A percentile compares a stretch with the other conserved stretches of the same genome.
Evolutionary conservation across 192 early-diverging fungal genomes (phyloP).

Genomic region (Backusella macrospora): DNA sequence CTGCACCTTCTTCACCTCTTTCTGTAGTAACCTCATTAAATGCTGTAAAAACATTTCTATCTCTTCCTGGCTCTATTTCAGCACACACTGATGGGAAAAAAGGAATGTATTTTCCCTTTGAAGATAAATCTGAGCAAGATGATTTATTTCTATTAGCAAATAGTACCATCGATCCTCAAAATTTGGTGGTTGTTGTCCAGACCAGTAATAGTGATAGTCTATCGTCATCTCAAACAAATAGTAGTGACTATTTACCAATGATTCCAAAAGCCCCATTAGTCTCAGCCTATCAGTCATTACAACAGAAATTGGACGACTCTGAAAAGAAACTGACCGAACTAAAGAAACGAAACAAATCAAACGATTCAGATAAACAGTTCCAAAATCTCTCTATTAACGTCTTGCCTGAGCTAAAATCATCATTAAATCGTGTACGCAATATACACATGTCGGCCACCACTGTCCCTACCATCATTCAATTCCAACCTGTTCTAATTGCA

Average conservation of each 20-base stretch:
- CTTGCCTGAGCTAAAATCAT: constrained; percentile 34
- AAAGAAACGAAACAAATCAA: constrained; percentile 18
- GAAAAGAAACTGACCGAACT: constrained; percentile 32
- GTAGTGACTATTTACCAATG: constrained; percentile 43
- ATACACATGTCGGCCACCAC: constrained; percentile 48
- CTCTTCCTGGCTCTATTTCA: constrained; percentile 19
- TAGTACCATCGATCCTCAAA: constrained; percentile 48
- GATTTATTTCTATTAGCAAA: constrained; percentile 29
- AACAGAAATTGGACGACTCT: constrained; percentile 38
- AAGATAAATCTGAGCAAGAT: constrained; percentile 1
- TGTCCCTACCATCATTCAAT: constrained; percentile 56
- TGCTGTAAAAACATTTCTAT: constrained; percentile 26
- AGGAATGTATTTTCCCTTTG: constrained; percentile 4
- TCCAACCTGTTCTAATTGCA: constrained; percentile 61
- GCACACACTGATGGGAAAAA: constrained; percentile 3
- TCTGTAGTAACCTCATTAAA: neutral
- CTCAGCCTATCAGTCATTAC: constrained; percentile 44
- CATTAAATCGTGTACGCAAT: constrained; percentile 47
- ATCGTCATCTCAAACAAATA: constrained; percentile 3
- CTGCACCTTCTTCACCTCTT: constrained; percentile 18
- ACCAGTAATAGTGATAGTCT: constrained; percentile 35
- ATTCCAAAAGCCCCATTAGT: constrained; percentile 54
- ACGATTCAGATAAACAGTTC: constrained; percentile 18
- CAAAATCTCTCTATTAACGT: constrained; percentile 19
- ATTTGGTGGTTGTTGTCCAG: constrained; percentile 42